Conservation (phyloP, 768 basidiomycete genomes). For the Paxillus involutus region DNA sequence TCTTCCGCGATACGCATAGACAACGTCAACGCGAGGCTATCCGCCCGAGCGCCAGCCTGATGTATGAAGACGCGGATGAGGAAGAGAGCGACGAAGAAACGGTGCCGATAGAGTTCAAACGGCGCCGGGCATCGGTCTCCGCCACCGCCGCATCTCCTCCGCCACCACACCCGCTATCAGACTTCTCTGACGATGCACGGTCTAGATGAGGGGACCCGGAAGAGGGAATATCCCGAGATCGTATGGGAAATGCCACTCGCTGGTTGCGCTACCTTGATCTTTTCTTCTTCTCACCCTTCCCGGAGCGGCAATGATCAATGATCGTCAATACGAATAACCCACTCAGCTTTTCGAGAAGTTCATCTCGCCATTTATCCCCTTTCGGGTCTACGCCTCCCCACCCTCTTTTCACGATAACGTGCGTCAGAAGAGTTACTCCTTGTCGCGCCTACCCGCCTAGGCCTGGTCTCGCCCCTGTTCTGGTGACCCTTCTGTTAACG, state of each 20-base stretch:
- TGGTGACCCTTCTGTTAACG: conserved; percentile 1
- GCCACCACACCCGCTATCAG: conserved; percentile 13
- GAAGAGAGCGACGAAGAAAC: conserved; percentile 39
- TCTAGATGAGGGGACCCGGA: conserved; percentile 6
- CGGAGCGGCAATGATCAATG: not conserved
- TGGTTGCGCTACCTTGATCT: conserved; percentile 10
- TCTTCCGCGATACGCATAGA: conserved; percentile 30
- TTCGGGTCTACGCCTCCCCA: conserved; percentile 1
- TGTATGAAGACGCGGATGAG: conserved; percentile 27
- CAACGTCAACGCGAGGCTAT: conserved; percentile 24
- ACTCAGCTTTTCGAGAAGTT: conserved; percentile 14
- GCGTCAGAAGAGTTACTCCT: not conserved
- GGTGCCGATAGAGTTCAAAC: conserved; percentile 34
- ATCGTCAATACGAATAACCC: not conserved
- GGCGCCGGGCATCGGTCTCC: conserved; percentile 33
- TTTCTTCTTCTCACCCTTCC: not conserved
- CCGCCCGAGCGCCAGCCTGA: conserved; percentile 32
- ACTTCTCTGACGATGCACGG: conserved; percentile 15
- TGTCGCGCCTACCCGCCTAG: not conserved
- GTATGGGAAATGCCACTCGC: conserved; percentile 1
- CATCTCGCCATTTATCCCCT: conserved; percentile 1
- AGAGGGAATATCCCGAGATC: not conserved
- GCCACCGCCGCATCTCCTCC: conserved; percentile 24
- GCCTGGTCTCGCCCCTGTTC: not conserved
- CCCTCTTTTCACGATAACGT: not conserved